Evolutionary conservation across 805 yeast genomes (phyloP).

Genomic region (Jamesozyma lodderae): DNA sequence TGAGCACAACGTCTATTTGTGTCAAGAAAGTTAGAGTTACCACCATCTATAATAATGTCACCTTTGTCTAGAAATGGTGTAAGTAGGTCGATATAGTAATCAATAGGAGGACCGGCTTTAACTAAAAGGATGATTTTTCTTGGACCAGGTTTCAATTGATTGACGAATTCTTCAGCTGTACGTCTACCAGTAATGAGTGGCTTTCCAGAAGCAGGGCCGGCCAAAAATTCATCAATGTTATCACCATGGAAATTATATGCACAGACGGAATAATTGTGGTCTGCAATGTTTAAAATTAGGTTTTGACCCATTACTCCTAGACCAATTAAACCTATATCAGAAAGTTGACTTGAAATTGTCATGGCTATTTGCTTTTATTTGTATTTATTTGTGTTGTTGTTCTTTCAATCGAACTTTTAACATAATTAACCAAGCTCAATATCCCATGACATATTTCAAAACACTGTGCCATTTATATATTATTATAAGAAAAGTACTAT

Average conservation of each 20-base stretch:
- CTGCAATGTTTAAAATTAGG: conserved; percentile 95
- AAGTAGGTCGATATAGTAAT: conserved; percentile 78
- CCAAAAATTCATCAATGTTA: conserved; percentile 67
- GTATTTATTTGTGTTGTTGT: not conserved
- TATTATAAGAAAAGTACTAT: too few relatives aligned
- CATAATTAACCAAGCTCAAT: not conserved
- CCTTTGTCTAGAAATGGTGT: conserved; percentile 89
- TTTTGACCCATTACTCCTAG: conserved; percentile 99
- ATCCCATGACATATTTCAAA: not conserved
- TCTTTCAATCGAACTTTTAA: not conserved
- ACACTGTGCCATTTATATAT: not conserved
- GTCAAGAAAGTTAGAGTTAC: conserved; percentile 99
- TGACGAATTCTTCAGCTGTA: conserved; percentile 78
- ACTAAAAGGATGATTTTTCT: conserved; percentile 90
- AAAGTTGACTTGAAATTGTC: not conserved
- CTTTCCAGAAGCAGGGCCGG: conserved; percentile 92
- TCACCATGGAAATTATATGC: conserved; percentile 90
- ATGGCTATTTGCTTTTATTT: not conserved
- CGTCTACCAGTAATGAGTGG: conserved; percentile 85
- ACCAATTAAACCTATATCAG: conserved; percentile 98
- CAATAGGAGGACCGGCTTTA: conserved; percentile 96
- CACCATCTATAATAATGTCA: conserved; percentile 98
- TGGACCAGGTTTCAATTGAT: conserved; percentile 82
- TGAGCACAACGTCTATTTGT: conserved; percentile 93
- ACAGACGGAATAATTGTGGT: conserved; percentile 95